These are phyloP conservation scores for Myxozyma udenii DNA, from an alignment of 805 yeast species.

Conservation along the genomic window DNA sequence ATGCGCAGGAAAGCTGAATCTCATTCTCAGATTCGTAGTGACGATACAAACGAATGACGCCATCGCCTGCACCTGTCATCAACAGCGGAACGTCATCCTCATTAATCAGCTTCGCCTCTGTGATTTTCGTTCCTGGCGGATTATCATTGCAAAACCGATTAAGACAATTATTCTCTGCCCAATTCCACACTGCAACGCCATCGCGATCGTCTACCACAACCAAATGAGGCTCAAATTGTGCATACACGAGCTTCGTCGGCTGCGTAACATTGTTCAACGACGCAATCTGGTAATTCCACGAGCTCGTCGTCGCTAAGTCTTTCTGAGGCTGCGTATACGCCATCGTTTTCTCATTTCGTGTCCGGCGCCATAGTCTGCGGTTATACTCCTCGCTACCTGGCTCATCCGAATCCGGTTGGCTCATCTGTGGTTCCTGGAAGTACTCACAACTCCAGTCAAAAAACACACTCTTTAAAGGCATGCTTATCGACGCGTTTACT, in stretches of 20 bases:
- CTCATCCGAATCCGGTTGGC: conserved; percentile 77
- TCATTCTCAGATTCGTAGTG: conserved; percentile 59
- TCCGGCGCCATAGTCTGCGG: conserved; percentile 81
- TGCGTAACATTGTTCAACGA: conserved; percentile 70
- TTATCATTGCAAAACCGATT: conserved; percentile 77
- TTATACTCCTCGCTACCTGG: conserved; percentile 87
- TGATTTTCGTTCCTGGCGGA: conserved; percentile 82
- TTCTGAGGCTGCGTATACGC: conserved; percentile 89
- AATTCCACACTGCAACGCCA: conserved; percentile 81
- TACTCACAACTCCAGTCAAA: conserved; percentile 64
- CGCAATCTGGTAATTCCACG: conserved; percentile 68
- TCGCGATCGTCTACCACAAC: conserved; percentile 82
- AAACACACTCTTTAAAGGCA: conserved; percentile 40
- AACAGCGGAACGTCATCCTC: conserved; percentile 89
- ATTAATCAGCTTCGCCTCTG: conserved; percentile 80
- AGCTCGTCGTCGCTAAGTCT: conserved; percentile 73
- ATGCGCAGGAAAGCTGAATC: conserved; percentile 70
- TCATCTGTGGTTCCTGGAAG: conserved; percentile 94
- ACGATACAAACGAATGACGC: conserved; percentile 83
- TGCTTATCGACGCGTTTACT: conserved; percentile 26
- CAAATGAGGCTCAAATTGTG: conserved; percentile 85
- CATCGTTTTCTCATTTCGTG: conserved; percentile 81
- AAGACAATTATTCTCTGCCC: conserved; percentile 60
- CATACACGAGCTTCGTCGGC: conserved; percentile 72
- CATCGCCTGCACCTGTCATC: conserved; percentile 88